A percentile compares a stretch with the other conserved stretches of the same genome.
These are phyloP conservation scores for Yarrowia sp. DNA, from an alignment of 805 yeast species.

Conservation along the genomic window DNA sequence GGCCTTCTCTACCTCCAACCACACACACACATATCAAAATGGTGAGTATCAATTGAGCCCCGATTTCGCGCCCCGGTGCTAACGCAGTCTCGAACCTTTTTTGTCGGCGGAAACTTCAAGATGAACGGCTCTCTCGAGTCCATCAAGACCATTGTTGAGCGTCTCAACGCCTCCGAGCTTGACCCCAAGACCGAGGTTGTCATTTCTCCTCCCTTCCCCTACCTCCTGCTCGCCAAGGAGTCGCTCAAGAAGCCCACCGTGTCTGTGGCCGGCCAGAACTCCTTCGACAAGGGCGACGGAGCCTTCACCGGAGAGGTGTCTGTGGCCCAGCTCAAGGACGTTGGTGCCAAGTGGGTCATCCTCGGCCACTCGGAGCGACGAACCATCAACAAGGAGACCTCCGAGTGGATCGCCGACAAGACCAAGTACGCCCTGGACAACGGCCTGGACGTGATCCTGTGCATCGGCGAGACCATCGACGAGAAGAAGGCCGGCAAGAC, in stretches of 20 bases:
- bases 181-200: constrained; percentile 87
- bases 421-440: constrained; percentile 88
- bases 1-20: not conserved
- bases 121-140: constrained; percentile 93
- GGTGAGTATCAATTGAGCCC: not conserved
- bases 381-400: constrained; percentile 84
- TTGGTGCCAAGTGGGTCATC: constrained; percentile 91
- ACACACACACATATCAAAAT: not conserved
- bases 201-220: constrained; percentile 93
- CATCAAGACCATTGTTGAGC: constrained; percentile 76
- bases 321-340: constrained; percentile 82
- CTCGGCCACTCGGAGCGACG: constrained; percentile 99
- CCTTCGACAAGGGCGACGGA: constrained; percentile 83
- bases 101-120: constrained; percentile 99
- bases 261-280: constrained; percentile 86
- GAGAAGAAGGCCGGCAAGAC: constrained; percentile 90
- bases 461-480: constrained; percentile 96
- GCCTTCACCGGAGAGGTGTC: constrained; percentile 98
- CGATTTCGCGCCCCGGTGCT: not conserved
- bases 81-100: constrained; percentile 76
- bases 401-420: constrained; percentile 89
- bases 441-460: constrained; percentile 87
- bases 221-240: constrained; percentile 72
- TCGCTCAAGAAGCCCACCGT: constrained; percentile 68
- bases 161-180: constrained; percentile 74